Base-by-base conservation (phyloP, 768 basidiomycete species). In the Gyrodon lividus region DNA sequence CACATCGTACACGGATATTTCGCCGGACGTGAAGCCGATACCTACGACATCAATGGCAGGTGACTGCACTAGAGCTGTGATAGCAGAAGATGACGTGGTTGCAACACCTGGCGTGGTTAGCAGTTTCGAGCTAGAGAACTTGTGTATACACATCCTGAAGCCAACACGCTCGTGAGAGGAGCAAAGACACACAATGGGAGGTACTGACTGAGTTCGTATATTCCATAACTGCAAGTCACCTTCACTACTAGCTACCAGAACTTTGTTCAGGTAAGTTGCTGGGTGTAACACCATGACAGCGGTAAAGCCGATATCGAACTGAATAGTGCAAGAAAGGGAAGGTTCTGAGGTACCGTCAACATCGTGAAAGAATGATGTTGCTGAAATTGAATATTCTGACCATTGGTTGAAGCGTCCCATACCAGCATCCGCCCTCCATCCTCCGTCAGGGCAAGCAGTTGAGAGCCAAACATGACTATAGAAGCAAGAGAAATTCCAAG, bases 41-140 rank as follows among this genome's bases (percentile, higher is more conserved):
- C 92, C 97, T 34, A 98, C 79, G 9, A 98, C 92, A 61, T 99
- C 97, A 46, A 98, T 87, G 13, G 95, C 97, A 22, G 96, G 95
- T 8, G 93, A 95, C 65, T 97, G 97, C 1, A 83, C 82, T 34
- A 98, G 63, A 2, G 86, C 74, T 2, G 92, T 94, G 57, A 98
- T 82, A 8, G 89, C 77, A 46, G 64, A 51, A 47, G 70, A 53
- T 56, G 61, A 38, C 59, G 48, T 37, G 59, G 38, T 65, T 69
- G 50, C 65, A 63, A 41, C 57, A 58, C 53, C 48, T 64, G 60
- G 70, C 9, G 70, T 67, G 7, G 75, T 75, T 19, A 80, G 66
- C n/a, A 94, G 66, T 40, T 74, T 70, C 22, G 81, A 67, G 10
- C 78, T 62, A 2, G 81, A 62, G 66, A 95, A 93, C 44, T 82